Percentiles rank a stretch among this genome's conserved stretches.
Evolutionary conservation across 331 rosid genomes (phyloP).

Genomic region (Quercus phellos): DNA sequence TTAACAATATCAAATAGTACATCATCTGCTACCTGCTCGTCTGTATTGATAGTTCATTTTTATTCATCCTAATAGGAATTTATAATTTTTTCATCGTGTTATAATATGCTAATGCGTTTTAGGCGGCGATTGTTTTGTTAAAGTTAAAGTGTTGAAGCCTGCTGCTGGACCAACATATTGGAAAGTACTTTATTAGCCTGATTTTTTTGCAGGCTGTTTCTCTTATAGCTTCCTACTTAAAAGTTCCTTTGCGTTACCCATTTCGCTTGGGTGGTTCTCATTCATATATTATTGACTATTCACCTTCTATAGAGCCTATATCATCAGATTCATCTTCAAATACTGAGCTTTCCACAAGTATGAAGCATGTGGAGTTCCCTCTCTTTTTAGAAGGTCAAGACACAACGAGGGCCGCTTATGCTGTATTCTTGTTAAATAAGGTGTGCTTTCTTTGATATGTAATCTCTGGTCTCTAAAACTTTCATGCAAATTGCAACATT

Average conservation of each 20-base stretch:
- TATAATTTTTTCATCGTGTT: not conserved
- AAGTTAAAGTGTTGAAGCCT: not conserved
- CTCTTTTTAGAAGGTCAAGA: constrained; percentile 93
- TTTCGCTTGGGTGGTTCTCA: constrained; percentile 76
- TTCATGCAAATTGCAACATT: not conserved
- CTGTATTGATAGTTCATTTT: constrained; percentile 12
- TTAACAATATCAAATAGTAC: not conserved
- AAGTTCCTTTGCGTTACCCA: constrained; percentile 89
- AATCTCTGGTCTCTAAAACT: not conserved
- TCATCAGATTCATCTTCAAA: constrained; percentile 50
- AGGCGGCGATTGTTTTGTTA: not conserved
- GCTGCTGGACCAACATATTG: constrained; percentile 22
- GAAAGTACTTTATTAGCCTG: constrained; percentile 22
- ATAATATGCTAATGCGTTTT: not conserved
- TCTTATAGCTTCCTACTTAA: constrained; percentile 74
- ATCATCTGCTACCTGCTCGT: not conserved
- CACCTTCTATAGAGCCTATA: constrained; percentile 62
- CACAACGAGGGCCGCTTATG: constrained; percentile 92
- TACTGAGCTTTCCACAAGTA: constrained; percentile 28
- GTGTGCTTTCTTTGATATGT: constrained; percentile 32
- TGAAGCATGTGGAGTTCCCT: constrained; percentile 72
- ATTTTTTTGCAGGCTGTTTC: constrained; percentile 73
- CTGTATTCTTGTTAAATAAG: constrained; percentile 88
- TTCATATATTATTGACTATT: constrained; percentile 72
- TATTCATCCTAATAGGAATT: not conserved